These are phyloP conservation scores for Stemphylium beticola DNA, from an alignment of 2,329 filamentous ascomycete species.

Conservation along the genomic window DNA sequence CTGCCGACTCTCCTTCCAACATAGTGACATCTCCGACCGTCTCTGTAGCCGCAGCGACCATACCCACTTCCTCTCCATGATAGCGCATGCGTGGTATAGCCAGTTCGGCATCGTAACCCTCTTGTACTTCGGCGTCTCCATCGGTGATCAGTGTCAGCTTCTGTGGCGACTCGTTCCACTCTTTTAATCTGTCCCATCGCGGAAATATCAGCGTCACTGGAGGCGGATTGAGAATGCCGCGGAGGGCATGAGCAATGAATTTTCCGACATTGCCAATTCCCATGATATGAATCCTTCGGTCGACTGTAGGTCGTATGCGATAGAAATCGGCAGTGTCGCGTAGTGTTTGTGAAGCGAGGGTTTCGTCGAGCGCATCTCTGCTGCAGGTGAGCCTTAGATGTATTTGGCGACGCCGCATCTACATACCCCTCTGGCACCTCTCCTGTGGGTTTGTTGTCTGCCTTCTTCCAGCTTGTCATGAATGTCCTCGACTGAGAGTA, in stretches of 20 bases:
- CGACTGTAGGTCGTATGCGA: constrained; percentile 33
- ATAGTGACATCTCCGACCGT: constrained; percentile 3
- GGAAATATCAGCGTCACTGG: constrained; percentile 84
- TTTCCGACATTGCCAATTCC: constrained; percentile 83
- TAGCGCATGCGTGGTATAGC: constrained; percentile 43
- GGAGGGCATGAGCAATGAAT: constrained; percentile 76
- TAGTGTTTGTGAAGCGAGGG: not conserved
- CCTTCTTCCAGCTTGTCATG: constrained; percentile 31
- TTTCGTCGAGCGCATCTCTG: constrained; percentile 23
- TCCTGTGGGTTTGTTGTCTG: constrained; percentile 22
- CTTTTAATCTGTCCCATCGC: constrained; percentile 51
- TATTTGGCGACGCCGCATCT: too few species aligned
- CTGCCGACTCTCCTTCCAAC: constrained; percentile 40
- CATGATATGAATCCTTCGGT: constrained; percentile 65
- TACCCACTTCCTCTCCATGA: constrained; percentile 47
- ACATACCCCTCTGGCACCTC: constrained; percentile 24
- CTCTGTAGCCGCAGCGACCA: constrained; percentile 18
- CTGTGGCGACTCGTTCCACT: constrained; percentile 55
- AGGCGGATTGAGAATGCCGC: constrained; percentile 65
- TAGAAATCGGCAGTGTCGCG: constrained; percentile 40
- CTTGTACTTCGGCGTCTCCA: constrained; percentile 46
- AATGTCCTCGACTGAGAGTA: constrained; percentile 30
- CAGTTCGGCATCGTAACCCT: constrained; percentile 56
- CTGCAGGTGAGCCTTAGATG: constrained; percentile 22
- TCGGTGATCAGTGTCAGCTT: constrained; percentile 57